These are phyloP conservation scores for Xylaria sp. DNA, from an alignment of 2,329 filamentous ascomycete species.

Conservation along the genomic window DNA sequence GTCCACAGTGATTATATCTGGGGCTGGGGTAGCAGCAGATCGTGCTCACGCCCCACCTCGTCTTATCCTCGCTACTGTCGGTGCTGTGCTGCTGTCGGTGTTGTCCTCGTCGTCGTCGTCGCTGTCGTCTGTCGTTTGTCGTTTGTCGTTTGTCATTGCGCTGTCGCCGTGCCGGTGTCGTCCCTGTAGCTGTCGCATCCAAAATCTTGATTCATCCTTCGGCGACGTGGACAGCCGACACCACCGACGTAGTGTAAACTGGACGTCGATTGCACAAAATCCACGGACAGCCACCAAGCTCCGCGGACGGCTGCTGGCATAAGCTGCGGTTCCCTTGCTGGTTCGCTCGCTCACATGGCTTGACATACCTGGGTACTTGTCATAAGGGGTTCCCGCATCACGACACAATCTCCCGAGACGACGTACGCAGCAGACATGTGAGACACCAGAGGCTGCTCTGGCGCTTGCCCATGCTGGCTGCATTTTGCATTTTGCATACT, in stretches of 20 bases:
- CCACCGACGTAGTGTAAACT: constrained; percentile 10
- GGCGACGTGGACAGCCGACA: constrained; percentile 30
- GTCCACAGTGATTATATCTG: constrained; percentile 33
- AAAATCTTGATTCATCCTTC: constrained; percentile 25
- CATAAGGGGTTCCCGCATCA: constrained; percentile 33
- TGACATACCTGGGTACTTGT: constrained; percentile 13
- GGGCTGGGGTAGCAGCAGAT: constrained; percentile 39
- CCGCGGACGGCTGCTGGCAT: constrained; percentile 31
- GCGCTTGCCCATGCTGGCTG: constrained; percentile 9
- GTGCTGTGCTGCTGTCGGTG: constrained; percentile 8
- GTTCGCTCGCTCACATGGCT: constrained; percentile 32
- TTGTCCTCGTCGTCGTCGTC: constrained; percentile 11
- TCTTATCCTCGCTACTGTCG: constrained; percentile 20
- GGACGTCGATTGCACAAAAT: background rate
- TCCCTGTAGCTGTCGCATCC: constrained; percentile 6
- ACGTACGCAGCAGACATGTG: constrained; percentile 21
- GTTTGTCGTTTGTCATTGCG: constrained; percentile 9
- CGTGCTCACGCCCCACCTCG: constrained; percentile 34
- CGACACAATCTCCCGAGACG: constrained; percentile 23
- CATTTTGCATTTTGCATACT: constrained; percentile 20
- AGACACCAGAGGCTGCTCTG: constrained; percentile 17
- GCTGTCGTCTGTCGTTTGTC: constrained; percentile 2
- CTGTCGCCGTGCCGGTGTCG: constrained; percentile 11
- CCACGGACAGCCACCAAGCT: background rate
- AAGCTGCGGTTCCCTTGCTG: constrained; percentile 30